These are phyloP conservation scores for Vanilla planifolia DNA, from an alignment of 106 monocot genomes.

Conservation along the genomic window DNA sequence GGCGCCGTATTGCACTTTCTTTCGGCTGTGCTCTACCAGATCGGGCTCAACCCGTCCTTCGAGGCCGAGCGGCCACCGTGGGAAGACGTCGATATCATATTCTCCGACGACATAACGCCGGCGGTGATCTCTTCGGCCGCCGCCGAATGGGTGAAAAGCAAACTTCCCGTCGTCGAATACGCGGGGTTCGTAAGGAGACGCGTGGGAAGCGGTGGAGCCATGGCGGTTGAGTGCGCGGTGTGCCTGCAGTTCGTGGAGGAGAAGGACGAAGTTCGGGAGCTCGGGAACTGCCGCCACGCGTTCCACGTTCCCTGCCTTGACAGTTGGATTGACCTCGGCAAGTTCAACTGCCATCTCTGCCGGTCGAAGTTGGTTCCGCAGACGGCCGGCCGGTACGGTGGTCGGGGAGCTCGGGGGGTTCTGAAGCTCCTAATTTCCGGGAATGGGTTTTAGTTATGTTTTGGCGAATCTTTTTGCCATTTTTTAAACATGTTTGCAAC, in stretches of 20 bases:
- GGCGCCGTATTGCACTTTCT: not conserved
- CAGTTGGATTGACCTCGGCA: constrained; percentile 34
- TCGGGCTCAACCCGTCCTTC: constrained; percentile 3
- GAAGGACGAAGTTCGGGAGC: constrained; percentile 29
- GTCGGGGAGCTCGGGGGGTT: too few species aligned
- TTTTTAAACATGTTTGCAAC: too few species aligned
- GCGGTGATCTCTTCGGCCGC: not conserved
- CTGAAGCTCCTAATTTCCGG: too few species aligned
- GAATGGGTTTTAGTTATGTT: too few species aligned
- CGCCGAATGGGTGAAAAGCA: constrained; percentile 11
- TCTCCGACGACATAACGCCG: not conserved
- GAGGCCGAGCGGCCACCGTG: not conserved
- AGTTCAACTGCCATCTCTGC: constrained; percentile 32
- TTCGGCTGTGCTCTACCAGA: not conserved
- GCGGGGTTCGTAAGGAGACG: not conserved
- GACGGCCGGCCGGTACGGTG: not conserved
- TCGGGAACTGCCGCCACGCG: constrained; percentile 34
- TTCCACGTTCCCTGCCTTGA: constrained; percentile 42
- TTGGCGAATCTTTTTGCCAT: too few species aligned
- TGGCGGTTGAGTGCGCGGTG: constrained; percentile 12
- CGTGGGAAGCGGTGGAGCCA: not conserved
- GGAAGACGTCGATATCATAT: not conserved
- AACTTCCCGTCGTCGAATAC: constrained; percentile 24
- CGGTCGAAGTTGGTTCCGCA: constrained; percentile 19
- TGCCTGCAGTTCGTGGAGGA: constrained; percentile 26